Conservation (phyloP, 768 basidiomycete genomes). For the Favolaschia claudopus region DNA sequence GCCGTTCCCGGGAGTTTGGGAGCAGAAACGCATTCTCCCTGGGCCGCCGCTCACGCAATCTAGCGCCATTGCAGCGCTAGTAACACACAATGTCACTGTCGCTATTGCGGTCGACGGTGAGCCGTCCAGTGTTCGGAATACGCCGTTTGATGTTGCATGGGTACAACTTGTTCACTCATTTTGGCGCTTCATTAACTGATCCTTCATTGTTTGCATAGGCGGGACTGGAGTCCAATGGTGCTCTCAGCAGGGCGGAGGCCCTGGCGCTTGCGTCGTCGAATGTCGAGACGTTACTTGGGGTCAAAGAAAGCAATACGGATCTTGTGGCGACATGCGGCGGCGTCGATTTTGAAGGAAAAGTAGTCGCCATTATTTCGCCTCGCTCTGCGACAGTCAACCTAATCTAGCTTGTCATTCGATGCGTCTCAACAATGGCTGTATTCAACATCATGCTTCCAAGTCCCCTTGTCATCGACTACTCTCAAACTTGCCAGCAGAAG, state of each 20-base stretch:
- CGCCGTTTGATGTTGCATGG: slow-evolving; percentile 71
- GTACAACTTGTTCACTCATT: slow-evolving; percentile 46
- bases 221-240: slow-evolving; percentile 46
- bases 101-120: slow-evolving; percentile 65
- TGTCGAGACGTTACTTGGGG: slow-evolving; percentile 51
- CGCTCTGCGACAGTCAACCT: slow-evolving; percentile 5
- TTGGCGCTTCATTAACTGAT: background rate
- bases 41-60: slow-evolving; percentile 73
- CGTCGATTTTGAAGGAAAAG: slow-evolving; percentile 46
- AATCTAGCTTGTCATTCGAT: too few species aligned
- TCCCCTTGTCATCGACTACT: too few species aligned
- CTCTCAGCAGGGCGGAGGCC: slow-evolving; percentile 41
- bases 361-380: slow-evolving; percentile 43
- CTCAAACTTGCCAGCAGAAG: too few species aligned
- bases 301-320: slow-evolving; percentile 39
- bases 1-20: slow-evolving; percentile 73
- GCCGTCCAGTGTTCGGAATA: slow-evolving; percentile 67
- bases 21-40: slow-evolving; percentile 62
- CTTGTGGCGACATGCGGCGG: slow-evolving; percentile 49
- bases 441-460: too few species aligned
- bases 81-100: slow-evolving; percentile 70
- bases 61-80: slow-evolving; percentile 61
- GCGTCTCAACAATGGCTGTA: too few species aligned
- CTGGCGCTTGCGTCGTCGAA: slow-evolving; percentile 49
- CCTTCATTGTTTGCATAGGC: slow-evolving; percentile 35